Evolutionary conservation across 148 eudicot species (phyloP).

Genomic region (Polygonum maritimum): DNA sequence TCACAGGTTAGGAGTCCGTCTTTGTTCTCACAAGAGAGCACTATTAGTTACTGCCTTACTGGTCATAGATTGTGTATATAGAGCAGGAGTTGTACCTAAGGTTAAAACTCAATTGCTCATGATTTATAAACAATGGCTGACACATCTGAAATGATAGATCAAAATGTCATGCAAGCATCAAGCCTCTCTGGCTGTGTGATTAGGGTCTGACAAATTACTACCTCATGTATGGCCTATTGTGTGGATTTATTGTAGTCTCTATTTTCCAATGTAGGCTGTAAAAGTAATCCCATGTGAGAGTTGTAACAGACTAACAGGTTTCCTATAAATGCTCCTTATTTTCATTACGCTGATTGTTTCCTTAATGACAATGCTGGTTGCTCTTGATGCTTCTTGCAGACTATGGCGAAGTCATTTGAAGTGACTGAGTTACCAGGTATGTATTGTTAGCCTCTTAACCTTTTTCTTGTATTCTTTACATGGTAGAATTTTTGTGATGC

Average conservation of each 20-base stretch:
- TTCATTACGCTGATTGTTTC: background rate
- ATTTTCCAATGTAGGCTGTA: background rate
- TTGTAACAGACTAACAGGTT: background rate
- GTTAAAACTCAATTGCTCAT: background rate
- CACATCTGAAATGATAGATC: background rate
- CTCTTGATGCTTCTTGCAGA: constrained; percentile 27
- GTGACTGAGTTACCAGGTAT: constrained; percentile 59
- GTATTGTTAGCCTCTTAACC: background rate
- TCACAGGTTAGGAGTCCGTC: constrained; percentile 41
- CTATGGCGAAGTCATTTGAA: constrained; percentile 58
- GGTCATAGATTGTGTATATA: background rate
- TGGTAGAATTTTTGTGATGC: background rate
- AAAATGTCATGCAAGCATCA: background rate
- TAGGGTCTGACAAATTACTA: background rate
- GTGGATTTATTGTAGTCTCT: background rate
- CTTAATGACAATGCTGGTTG: background rate
- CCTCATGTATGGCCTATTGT: background rate
- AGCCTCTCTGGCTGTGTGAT: background rate
- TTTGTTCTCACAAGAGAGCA: background rate
- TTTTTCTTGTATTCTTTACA: background rate
- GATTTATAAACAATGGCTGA: background rate
- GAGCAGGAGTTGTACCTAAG: background rate
- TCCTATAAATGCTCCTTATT: background rate
- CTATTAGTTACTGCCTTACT: background rate
- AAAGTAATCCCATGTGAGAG: background rate